Conservation (phyloP, 1,139 yeast species). For the Saccharomycopsis crataegensis region DNA sequence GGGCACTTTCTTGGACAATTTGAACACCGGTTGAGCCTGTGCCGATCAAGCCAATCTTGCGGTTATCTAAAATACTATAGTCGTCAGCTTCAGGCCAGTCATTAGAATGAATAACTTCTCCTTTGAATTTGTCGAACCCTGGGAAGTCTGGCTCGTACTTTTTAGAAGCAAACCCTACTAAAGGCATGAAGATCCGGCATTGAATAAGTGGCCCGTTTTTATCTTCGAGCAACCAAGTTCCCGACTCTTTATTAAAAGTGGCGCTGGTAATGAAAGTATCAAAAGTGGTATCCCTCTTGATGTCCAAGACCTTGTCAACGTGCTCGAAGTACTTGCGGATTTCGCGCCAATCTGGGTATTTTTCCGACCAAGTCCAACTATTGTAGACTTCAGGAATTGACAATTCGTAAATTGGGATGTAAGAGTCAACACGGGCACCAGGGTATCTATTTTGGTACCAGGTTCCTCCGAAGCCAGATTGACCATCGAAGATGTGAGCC, state of each 20-base stretch:
- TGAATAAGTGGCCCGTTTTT: constrained; percentile 34
- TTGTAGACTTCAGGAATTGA: constrained; percentile 36
- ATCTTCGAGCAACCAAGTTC: constrained; percentile 32
- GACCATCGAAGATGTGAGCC: constrained; percentile 36
- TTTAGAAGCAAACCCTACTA: constrained; percentile 28
- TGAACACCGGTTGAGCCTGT: constrained; percentile 43
- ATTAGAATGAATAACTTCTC: constrained; percentile 42
- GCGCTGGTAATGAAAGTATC: constrained; percentile 29
- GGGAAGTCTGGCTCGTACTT: constrained; percentile 25
- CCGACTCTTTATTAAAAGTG: constrained; percentile 30
- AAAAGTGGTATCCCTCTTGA: constrained; percentile 31
- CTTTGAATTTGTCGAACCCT: constrained; percentile 39
- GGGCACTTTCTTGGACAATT: constrained; percentile 29
- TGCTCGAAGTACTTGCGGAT: constrained; percentile 39
- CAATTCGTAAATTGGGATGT: constrained; percentile 45
- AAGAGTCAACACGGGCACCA: constrained; percentile 42
- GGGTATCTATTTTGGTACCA: constrained; percentile 51
- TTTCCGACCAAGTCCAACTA: constrained; percentile 37
- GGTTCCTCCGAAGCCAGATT: constrained; percentile 43
- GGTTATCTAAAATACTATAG: constrained; percentile 24
- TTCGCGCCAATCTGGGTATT: constrained; percentile 40
- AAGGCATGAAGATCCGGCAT: constrained; percentile 30
- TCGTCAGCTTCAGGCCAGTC: constrained; percentile 35
- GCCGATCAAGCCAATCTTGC: constrained; percentile 35
- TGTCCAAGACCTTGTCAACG: constrained; percentile 33